Conservation (phyloP, 768 basidiomycete genomes). For the Boletellus ananas region DNA sequence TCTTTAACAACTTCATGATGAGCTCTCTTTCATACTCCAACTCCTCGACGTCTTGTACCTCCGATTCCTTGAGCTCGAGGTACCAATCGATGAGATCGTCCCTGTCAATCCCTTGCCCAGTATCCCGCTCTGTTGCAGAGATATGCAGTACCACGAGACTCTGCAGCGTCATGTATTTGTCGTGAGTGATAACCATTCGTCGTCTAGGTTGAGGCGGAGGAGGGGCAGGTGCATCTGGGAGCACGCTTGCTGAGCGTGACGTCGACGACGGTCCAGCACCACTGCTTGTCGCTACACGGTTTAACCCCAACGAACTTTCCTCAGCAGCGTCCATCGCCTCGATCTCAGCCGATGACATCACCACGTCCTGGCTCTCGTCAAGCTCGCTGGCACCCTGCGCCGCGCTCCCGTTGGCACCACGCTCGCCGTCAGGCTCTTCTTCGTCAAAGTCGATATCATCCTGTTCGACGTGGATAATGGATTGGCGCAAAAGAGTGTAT, state of each 20-base stretch:
- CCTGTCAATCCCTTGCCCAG: constrained; percentile 73
- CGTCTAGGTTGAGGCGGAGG: constrained; percentile 51
- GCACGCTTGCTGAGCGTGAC: constrained; percentile 24
- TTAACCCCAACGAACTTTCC: constrained; percentile 41
- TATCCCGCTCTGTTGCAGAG: constrained; percentile 68
- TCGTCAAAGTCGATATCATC: constrained; percentile 98
- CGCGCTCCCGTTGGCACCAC: constrained; percentile 35
- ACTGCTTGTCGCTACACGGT: constrained; percentile 35
- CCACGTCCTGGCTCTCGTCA: constrained; percentile 56
- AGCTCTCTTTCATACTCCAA: constrained; percentile 89
- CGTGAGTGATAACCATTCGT: constrained; percentile 92
- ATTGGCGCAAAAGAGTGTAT: constrained; percentile 88
- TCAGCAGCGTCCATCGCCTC: constrained; percentile 51
- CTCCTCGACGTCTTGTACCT: constrained; percentile 80
- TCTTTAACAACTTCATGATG: constrained; percentile 82
- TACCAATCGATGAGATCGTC: constrained; percentile 98
- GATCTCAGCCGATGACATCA: constrained; percentile 61
- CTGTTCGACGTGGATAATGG: constrained; percentile 99
- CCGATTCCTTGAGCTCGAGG: constrained; percentile 81
- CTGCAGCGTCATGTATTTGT: constrained; percentile 89
- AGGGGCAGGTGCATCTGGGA: constrained; percentile 31
- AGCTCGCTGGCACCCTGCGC: constrained; percentile 35
- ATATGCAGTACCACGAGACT: constrained; percentile 84
- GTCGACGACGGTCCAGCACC: constrained; percentile 33
- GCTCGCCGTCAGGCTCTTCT: constrained; percentile 67